Evolutionary conservation across 2,329 filamentous ascomycete species (phyloP).

Genomic region (Teratosphaeria pseudoeucalypti): DNA sequence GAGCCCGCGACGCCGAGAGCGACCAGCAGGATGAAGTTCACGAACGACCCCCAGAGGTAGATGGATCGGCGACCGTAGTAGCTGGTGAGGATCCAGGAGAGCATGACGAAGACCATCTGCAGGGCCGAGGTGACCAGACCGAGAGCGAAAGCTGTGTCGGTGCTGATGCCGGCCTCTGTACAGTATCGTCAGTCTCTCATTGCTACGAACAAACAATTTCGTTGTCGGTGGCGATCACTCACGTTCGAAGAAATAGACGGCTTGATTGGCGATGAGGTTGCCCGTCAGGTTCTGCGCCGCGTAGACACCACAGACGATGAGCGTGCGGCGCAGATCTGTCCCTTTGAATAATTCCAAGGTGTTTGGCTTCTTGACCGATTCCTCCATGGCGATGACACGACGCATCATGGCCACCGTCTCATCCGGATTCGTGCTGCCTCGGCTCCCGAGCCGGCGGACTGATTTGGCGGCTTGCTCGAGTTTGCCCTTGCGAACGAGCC

Average conservation of each 20-base stretch:
- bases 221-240: slow-evolving; percentile 20
- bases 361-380: slow-evolving; percentile 36
- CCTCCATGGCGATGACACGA: slow-evolving; percentile 47
- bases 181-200: slow-evolving; percentile 7
- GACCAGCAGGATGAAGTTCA: slow-evolving; percentile 46
- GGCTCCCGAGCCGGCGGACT: slow-evolving; percentile 38
- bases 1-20: slow-evolving; percentile 51
- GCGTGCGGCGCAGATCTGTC: slow-evolving; percentile 43
- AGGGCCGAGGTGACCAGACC: slow-evolving; percentile 56
- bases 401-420: slow-evolving; percentile 50
- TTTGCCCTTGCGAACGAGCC: slow-evolving; percentile 42
- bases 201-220: not conserved
- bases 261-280: slow-evolving; percentile 50
- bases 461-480: slow-evolving; percentile 35
- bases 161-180: slow-evolving; percentile 49
- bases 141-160: slow-evolving; percentile 48
- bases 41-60: slow-evolving; percentile 50
- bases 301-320: slow-evolving; percentile 48
- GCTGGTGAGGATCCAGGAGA: slow-evolving; percentile 56
- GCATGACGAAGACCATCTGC: slow-evolving; percentile 52
- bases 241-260: slow-evolving; percentile 34
- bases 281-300: slow-evolving; percentile 48
- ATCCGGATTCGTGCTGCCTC: slow-evolving; percentile 23
- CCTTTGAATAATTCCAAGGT: slow-evolving; percentile 46
- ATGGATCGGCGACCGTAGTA: slow-evolving; percentile 55